Base-by-base conservation (phyloP, 1,284 basidiomycete species). In the Ustilago loliicola region DNA sequence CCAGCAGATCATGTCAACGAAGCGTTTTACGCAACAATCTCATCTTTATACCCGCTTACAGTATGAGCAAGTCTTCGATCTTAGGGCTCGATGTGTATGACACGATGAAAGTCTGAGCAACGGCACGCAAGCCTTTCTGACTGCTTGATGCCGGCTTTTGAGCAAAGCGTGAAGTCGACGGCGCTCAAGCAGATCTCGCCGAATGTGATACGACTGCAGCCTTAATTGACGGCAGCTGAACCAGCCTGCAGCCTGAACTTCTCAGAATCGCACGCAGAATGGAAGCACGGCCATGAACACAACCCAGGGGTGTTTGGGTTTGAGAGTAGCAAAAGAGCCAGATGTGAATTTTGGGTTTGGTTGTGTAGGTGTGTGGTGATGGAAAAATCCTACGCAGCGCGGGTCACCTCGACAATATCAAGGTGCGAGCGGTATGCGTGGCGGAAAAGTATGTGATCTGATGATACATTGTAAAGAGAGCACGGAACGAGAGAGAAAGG, bases 381-480 rank as follows among this genome's bases (percentile, higher is more conserved):
- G 32, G 34, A 11, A n/a, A 1, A 15, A 36, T 36, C 42, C 42
- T 21, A 45, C 21, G 42, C 42, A 45, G 32, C 7, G 51, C 38
- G n/a, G 15, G 30, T 6, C 50, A 29, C 10, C 19, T 23, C 15
- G 27, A 3, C 11, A 9, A 10, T 30, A 53, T n/a, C n/a, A 42
- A 36, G n/a, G 38, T 13, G 17, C n/a, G 7, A 45, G 8, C 42
- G 36, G 36, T 38, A 38, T 38, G 36, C 36, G 36, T 38, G 36
- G 36, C 36, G 36, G 17, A 38, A 34, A 19, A 40, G 38, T 40
- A 59, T 56, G 42, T 65, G 62, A 60, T 64, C 67, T 72, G 71
- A 61, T 72, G 71, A 58, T 72, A 72, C 71, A 72, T 51, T 56
- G 21, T 50, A 9, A 34, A 38, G 48, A 63, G n/a, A 6, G 53